These are phyloP conservation scores for Pseudohyphozyma bogoriensis DNA, from an alignment of 768 basidiomycete species.

Conservation along the genomic window DNA sequence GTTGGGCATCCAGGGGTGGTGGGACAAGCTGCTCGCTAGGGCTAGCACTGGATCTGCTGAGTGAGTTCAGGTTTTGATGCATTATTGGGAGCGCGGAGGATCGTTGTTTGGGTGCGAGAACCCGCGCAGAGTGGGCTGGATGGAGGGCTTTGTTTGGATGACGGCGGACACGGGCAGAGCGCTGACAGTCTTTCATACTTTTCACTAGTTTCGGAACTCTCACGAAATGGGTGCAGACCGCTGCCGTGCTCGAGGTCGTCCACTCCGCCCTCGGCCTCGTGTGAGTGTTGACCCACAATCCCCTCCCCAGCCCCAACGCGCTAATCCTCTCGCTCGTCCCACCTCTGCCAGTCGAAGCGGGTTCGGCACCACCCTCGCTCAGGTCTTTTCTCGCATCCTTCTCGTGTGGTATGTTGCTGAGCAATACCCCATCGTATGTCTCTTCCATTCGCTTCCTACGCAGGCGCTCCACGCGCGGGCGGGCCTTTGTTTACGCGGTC, in stretches of 20 bases:
- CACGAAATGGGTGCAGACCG: conserved; percentile 68
- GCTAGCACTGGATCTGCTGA: conserved; percentile 4
- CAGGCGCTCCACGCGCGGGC: too few relatives aligned
- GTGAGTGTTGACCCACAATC: conserved; percentile 60
- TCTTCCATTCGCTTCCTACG: too few relatives aligned
- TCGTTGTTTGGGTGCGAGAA: too few relatives aligned
- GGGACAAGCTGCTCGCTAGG: conserved; percentile 36
- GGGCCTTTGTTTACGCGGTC: too few relatives aligned
- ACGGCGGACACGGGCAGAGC: too few relatives aligned
- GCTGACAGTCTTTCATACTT: too few relatives aligned
- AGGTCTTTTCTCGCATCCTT: conserved; percentile 73
- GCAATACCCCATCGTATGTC: conserved; percentile 52
- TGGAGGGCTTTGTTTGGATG: too few relatives aligned
- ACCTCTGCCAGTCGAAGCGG: conserved; percentile 55
- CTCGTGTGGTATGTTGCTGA: conserved; percentile 76
- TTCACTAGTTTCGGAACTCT: conserved; percentile 16
- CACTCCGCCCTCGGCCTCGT: conserved; percentile 75
- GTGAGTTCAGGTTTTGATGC: background rate
- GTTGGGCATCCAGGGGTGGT: background rate
- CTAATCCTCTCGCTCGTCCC: too few relatives aligned
- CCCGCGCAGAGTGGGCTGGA: background rate
- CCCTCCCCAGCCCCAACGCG: conserved; percentile 67
- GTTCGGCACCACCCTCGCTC: conserved; percentile 62
- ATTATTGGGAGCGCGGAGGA: background rate
- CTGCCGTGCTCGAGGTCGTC: conserved; percentile 70